Evolutionary conservation across 371 early-diverging fungal genomes (phyloP), one percentile per base, ranked within the genome.

Genomic region (Syncephalastrum racemosum): DNA sequence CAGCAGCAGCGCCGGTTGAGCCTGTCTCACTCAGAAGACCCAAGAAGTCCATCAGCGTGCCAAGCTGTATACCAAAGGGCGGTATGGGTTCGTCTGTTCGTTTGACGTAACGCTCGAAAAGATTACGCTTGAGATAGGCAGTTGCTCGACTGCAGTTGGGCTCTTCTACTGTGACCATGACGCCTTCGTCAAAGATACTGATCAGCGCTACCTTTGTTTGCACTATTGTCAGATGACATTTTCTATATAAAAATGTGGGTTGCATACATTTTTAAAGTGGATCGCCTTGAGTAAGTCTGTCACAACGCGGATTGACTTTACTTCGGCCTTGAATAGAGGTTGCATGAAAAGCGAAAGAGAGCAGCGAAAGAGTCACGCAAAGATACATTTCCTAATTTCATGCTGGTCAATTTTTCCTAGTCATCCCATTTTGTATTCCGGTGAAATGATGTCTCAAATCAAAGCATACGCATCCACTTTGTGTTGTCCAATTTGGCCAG

Each of bases 101-200:
- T 22, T 57, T 58, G 24, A 40, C 25, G 48, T 62, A 73, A 6
- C 41, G 23, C 20, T 64, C 58, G 53, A 79, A 79, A 45, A 70
- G 42, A 12, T 67, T 54, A 3, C 63, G 56, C 44, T 64, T 64
- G 3, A 75, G 18, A 56, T 70, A 79, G 15, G 67, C 72, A 10
- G 67, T 56, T 14, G 67, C 73, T 52, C 71, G 71, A 13, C 71
- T 62, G 22, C 59, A 46, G 7, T 62, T 68, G 4, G 56, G 27
- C 16, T 69, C 63, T 56, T 67, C 66, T 3, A 66, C 66, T 3
- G 73, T 63, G 18, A 79, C 57, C 2, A 66, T 66, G 4, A 79
- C 25, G 0, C 76, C 79, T 60, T 73, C 74, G 47, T 67, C 66
- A 42, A 62, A 59, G 47, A 75, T 66, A 46, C 58, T 58, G 19